A percentile compares a stretch with the other conserved stretches of the same genome.
Conservation (phyloP, 2,329 filamentous ascomycete species). For the Chaetoscypha palmicola region DNA sequence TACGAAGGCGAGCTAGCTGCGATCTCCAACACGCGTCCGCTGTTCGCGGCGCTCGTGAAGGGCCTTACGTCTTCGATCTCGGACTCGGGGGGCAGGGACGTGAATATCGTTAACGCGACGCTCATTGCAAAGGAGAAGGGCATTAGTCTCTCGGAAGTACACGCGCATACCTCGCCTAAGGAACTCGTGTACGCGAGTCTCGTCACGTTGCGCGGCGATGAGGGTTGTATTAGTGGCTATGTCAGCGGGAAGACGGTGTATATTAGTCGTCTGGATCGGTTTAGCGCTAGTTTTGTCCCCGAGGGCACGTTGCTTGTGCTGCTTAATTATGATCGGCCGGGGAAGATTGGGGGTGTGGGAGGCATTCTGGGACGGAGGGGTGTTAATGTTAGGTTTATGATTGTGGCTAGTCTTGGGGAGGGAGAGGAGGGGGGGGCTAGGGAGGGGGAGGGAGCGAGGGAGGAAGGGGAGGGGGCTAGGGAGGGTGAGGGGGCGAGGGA, state of each 20-base stretch:
- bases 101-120: constrained; percentile 78
- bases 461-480: constrained; percentile 15
- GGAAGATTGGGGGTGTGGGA: constrained; percentile 77
- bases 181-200: constrained; percentile 60
- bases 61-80: constrained; percentile 65
- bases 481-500: constrained; percentile 30
- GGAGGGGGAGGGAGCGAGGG: too few species aligned
- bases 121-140: constrained; percentile 71
- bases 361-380: constrained; percentile 60
- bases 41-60: constrained; percentile 73
- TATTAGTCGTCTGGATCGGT: constrained; percentile 67
- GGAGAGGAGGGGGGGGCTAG: too few species aligned
- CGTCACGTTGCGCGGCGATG: constrained; percentile 52
- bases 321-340: constrained; percentile 73
- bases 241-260: constrained; percentile 56
- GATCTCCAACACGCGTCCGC: constrained; percentile 67
- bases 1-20: constrained; percentile 70
- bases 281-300: constrained; percentile 66
- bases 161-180: constrained; percentile 52
- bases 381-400: constrained; percentile 78
- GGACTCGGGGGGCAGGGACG: constrained; percentile 56
- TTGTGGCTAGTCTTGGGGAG: constrained; percentile 49
- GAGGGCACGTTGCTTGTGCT: constrained; percentile 70
- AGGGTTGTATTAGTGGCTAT: constrained; percentile 56
- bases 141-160: constrained; percentile 69